These are phyloP conservation scores for Eucalyptus brandiana DNA, from an alignment of 345 rosid genomes.

Conservation along the genomic window DNA sequence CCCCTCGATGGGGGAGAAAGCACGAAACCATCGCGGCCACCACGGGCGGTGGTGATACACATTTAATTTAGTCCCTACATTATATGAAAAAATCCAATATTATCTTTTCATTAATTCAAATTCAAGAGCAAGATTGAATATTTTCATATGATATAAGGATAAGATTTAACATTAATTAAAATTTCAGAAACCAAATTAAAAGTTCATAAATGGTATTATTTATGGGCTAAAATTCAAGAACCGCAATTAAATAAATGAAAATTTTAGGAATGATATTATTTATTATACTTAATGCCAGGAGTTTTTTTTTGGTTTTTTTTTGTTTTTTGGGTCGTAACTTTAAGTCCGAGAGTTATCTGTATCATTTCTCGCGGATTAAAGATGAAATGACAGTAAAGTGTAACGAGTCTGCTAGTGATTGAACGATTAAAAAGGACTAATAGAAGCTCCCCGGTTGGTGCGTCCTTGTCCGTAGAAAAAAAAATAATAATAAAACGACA, in stretches of 20 bases:
- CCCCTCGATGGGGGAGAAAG: too few relatives aligned
- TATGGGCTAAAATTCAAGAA: background rate
- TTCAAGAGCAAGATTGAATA: background rate
- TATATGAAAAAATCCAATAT: background rate
- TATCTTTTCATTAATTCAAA: background rate
- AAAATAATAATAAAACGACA: background rate
- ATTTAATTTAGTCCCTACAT: background rate
- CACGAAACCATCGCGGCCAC: too few relatives aligned
- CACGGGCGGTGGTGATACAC: too few relatives aligned
- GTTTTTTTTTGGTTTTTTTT: too few relatives aligned
- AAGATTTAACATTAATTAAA: too few relatives aligned
- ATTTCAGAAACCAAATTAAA: too few relatives aligned
- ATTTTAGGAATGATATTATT: too few relatives aligned
- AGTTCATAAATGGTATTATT: fast-evolving
- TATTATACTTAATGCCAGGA: too few relatives aligned
- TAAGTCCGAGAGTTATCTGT: background rate
- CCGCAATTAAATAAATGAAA: too few relatives aligned
- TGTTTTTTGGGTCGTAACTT: too few relatives aligned
- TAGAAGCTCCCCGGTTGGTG: background rate
- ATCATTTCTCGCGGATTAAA: background rate
- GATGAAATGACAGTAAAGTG: background rate
- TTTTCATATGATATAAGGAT: background rate
- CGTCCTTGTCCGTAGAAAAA: background rate
- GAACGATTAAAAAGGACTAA: background rate
- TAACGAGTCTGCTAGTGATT: background rate